phyloP scores from a whole-genome alignment of 805 yeast genomes.

The Yarrowia hollandica region DNA sequence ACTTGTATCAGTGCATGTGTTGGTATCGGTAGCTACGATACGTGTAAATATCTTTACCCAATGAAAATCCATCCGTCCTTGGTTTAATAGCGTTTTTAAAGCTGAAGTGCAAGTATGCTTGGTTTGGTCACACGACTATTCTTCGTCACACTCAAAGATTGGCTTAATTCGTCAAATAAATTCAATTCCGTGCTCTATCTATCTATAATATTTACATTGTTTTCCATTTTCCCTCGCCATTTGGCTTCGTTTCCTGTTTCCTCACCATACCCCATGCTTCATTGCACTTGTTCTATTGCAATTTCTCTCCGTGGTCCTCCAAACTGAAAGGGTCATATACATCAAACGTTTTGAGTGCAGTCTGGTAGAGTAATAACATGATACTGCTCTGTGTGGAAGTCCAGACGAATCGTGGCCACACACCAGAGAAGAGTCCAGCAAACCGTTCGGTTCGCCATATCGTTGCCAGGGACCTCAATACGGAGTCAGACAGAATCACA shows the following conservation, averaged over 20 bases:
- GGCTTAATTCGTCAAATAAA: neutral
- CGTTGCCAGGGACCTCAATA: conserved; percentile 51
- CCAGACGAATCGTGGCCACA: conserved; percentile 96
- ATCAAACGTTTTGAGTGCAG: conserved; percentile 60
- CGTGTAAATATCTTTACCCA: too few relatives aligned
- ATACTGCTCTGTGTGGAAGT: conserved; percentile 92
- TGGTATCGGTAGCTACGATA: too few relatives aligned
- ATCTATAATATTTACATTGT: conserved; percentile 28
- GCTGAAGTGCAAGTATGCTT: too few relatives aligned
- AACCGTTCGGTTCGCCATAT: conserved; percentile 76
- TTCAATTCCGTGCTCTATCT: conserved; percentile 13
- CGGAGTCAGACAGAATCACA: conserved; percentile 46
- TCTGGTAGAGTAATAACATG: conserved; percentile 86
- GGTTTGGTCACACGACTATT: neutral
- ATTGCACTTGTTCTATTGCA: neutral
- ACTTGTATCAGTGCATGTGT: too few relatives aligned
- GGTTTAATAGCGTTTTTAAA: too few relatives aligned
- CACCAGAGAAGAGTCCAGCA: conserved; percentile 83
- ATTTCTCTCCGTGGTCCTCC: neutral
- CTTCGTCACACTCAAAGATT: too few relatives aligned
- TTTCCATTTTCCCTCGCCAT: neutral
- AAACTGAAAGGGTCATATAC: conserved; percentile 17
- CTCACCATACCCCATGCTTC: conserved; percentile 9
- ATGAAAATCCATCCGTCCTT: too few relatives aligned
- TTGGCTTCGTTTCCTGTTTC: neutral